phyloP scores from a whole-genome alignment of 2,329 filamentous ascomycete species.

The Xylariales sp. region DNA sequence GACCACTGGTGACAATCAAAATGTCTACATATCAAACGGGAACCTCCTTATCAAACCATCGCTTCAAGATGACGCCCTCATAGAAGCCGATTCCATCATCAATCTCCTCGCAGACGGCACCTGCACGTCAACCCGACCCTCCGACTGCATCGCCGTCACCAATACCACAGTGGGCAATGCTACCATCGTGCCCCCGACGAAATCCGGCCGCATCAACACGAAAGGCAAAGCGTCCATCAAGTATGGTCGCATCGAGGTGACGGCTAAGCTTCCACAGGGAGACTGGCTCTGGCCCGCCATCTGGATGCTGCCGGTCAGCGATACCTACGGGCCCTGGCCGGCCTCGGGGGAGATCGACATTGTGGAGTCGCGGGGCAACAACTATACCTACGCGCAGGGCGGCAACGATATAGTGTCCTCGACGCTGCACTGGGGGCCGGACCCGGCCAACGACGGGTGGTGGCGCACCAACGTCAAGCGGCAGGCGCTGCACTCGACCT shows the following conservation, averaged over 20 bases:
- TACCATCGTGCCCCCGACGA: slow-evolving; percentile 72
- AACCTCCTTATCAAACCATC: slow-evolving; percentile 73
- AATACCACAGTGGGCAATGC: slow-evolving; percentile 68
- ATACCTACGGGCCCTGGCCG: slow-evolving; percentile 74
- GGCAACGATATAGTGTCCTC: slow-evolving; percentile 80
- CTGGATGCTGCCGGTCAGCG: slow-evolving; percentile 76
- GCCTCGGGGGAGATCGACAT: slow-evolving; percentile 82
- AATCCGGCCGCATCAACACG: slow-evolving; percentile 75
- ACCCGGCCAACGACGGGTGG: slow-evolving; percentile 69
- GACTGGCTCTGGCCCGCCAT: slow-evolving; percentile 94
- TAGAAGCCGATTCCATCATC: slow-evolving; percentile 63
- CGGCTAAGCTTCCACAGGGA: slow-evolving; percentile 68
- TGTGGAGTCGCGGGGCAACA: slow-evolving; percentile 76
- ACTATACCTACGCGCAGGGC: slow-evolving; percentile 69
- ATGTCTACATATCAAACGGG: slow-evolving; percentile 68
- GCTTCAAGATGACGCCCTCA: slow-evolving; percentile 62
- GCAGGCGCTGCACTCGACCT: slow-evolving; percentile 70
- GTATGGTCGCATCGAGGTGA: slow-evolving; percentile 78
- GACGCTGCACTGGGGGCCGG: slow-evolving; percentile 78
- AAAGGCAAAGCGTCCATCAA: slow-evolving; percentile 67
- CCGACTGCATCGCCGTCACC: slow-evolving; percentile 64
- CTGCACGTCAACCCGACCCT: slow-evolving; percentile 59
- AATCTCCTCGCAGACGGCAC: slow-evolving; percentile 62
- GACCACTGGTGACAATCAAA: slow-evolving; percentile 68
- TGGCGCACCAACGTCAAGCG: slow-evolving; percentile 81